These are phyloP conservation scores for Caloboletus firmus DNA, from an alignment of 1,284 basidiomycete species.

Conservation along the genomic window DNA sequence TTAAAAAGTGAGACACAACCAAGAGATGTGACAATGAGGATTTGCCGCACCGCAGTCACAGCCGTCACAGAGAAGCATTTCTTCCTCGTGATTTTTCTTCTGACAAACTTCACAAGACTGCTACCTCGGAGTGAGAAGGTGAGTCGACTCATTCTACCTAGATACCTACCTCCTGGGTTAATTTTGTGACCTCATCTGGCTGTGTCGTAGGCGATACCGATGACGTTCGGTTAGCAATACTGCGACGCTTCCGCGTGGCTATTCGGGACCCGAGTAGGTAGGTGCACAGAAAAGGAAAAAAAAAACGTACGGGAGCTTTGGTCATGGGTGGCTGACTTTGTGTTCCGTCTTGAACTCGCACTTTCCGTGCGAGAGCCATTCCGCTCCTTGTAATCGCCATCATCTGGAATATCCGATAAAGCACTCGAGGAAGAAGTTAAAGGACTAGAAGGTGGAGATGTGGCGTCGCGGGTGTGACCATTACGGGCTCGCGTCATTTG, in stretches of 20 bases:
- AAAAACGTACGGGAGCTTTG: constrained; percentile 38
- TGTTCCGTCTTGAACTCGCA: constrained; percentile 43
- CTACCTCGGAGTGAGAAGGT: constrained; percentile 26
- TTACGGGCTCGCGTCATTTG: constrained; percentile 42
- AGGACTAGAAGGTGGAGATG: constrained; percentile 63
- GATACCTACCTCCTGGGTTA: constrained; percentile 51
- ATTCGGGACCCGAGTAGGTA: constrained; percentile 8
- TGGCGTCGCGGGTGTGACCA: constrained; percentile 38
- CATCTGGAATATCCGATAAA: constrained; percentile 78
- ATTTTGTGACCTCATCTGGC: constrained; percentile 41
- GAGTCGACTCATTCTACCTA: constrained; percentile 2
- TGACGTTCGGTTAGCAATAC: constrained; percentile 34
- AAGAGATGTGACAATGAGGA: constrained; percentile 11
- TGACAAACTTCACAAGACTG: constrained; percentile 84
- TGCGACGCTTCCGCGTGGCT: constrained; percentile 40
- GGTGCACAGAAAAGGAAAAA: constrained; percentile 15
- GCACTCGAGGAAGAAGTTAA: constrained; percentile 68
- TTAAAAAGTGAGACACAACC: constrained; percentile 21
- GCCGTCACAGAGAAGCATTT: constrained; percentile 95
- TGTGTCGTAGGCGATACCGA: constrained; percentile 51
- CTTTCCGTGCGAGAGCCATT: constrained; percentile 33
- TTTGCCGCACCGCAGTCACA: constrained; percentile 84
- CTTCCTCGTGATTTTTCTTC: constrained; percentile 81
- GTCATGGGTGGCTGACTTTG: constrained; percentile 46
- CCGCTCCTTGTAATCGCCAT: constrained; percentile 57